These are phyloP conservation scores for Paramecium primaurelia DNA, from an alignment of 73 alveolate species.

Conservation along the genomic window DNA sequence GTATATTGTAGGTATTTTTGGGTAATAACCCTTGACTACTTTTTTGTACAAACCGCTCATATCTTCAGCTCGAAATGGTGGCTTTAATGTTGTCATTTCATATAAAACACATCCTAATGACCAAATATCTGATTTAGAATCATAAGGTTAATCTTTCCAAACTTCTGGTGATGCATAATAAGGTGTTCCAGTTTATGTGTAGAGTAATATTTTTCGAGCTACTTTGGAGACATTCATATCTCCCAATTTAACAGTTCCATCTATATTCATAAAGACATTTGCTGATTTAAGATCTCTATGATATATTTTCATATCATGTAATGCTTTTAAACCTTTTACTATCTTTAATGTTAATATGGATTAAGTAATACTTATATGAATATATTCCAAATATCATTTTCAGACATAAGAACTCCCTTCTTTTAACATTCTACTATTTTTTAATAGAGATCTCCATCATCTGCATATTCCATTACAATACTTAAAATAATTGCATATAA, in stretches of 20 bases:
- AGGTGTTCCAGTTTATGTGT: constrained; percentile 97
- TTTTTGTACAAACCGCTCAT: constrained; percentile 86
- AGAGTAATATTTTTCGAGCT: constrained; percentile 79
- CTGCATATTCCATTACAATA: constrained; percentile 92
- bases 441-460: constrained; percentile 88
- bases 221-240: constrained; percentile 92
- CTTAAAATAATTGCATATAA: constrained; percentile 64
- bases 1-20: constrained; percentile 74
- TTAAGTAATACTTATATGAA: constrained; percentile 71
- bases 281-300: constrained; percentile 90
- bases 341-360: constrained; percentile 64
- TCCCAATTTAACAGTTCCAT: constrained; percentile 88
- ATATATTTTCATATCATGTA: constrained; percentile 76
- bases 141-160: constrained; percentile 97
- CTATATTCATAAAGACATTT: constrained; percentile 83
- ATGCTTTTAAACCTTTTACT: constrained; percentile 74
- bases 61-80: constrained; percentile 97
- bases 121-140: constrained; percentile 95
- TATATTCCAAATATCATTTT: constrained; percentile 87
- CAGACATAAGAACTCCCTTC: constrained; percentile 64
- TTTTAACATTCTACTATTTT: constrained; percentile 72
- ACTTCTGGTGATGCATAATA: constrained; percentile 97
- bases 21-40: constrained; percentile 76
- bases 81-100: constrained; percentile 92
- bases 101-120: constrained; percentile 95